Base-by-base conservation (phyloP, 257 asterid species). In the Cinchona pubescens region DNA sequence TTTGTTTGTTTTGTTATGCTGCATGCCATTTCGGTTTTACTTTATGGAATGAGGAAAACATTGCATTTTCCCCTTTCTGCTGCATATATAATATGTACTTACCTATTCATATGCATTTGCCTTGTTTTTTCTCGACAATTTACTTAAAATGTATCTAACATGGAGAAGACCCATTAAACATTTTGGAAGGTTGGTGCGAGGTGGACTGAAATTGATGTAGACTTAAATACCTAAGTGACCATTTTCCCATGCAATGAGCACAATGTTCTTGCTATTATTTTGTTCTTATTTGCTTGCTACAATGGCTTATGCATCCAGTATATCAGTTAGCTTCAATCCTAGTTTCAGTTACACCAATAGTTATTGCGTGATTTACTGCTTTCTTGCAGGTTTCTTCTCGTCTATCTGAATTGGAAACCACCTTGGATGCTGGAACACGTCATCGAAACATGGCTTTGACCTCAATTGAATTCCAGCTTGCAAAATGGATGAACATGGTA, bases 401-500 rank as follows among this genome's bases (percentile, higher is more conserved):
- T 85, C 82, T 91, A 63, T 90, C 94, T 84, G 99, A 95, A 83
- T 83, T 95, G 77, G 97, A 89, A 76, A 85, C 93, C 72, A 95
- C 99, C 65, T 85, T 95, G 81, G 96, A 91, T 83, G 98, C 97
- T 84, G 96, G 99, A 78, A 79, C 87, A 62, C 86, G 85, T 62
- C 99, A 95, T 79, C 92, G 96, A 70, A 87, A 92, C 82, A 79
- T 85, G 85, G 93, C 93, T 79, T 90, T 95, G 58, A 80, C 88
- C 35, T 87, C 96, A 76, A 87, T 95, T 83, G 96, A 95, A 32
- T 85, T 86, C 85, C 91, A 89, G 80, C 91, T 95, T 72, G 73
- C 91, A 67, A 91, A 85, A 85, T 95, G 98, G 99, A 88, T 87
- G 81, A 84, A 83, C 75, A 80, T 89, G 93, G 99, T 93, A 82